Evolutionary conservation across 345 rosid genomes (phyloP).

Genomic region (Linum trigynum): DNA sequence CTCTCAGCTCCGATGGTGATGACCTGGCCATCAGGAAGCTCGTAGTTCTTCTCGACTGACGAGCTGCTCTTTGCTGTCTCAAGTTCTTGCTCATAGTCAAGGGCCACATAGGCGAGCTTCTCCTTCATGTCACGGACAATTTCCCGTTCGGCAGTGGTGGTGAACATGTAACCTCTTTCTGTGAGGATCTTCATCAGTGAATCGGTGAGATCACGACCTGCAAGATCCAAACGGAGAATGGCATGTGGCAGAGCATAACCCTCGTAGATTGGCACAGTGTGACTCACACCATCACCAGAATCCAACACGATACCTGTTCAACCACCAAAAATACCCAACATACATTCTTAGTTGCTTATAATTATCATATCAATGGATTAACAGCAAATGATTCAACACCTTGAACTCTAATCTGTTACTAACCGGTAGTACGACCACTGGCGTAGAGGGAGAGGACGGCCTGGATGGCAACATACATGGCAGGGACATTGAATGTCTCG

Average conservation of each 20-base stretch:
- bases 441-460: constrained; percentile 54
- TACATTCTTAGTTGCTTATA: too few species aligned
- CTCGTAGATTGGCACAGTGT: neutral
- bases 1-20: constrained; percentile 7
- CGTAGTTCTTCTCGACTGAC: constrained; percentile 3
- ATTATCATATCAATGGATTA: neutral
- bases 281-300: constrained; percentile 8
- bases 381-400: too few species aligned
- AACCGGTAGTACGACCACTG: constrained; percentile 62
- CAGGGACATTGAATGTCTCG: constrained; percentile 59
- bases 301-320: constrained; percentile 5
- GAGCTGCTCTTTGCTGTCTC: constrained; percentile 4
- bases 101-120: constrained; percentile 4
- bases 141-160: constrained; percentile 6
- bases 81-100: constrained; percentile 4
- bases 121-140: constrained; percentile 9
- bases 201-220: constrained; percentile 3
- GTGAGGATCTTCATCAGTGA: constrained; percentile 6
- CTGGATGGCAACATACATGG: constrained; percentile 61
- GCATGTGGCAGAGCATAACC: constrained; percentile 2
- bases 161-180: constrained; percentile 7
- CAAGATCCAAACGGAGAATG: constrained; percentile 7
- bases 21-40: constrained; percentile 5
- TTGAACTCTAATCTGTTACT: neutral
- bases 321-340: neutral